Evolutionary conservation across 805 yeast species (phyloP), one percentile per base, ranked within the genome.

Genomic region (Lipomyces sp.): DNA sequence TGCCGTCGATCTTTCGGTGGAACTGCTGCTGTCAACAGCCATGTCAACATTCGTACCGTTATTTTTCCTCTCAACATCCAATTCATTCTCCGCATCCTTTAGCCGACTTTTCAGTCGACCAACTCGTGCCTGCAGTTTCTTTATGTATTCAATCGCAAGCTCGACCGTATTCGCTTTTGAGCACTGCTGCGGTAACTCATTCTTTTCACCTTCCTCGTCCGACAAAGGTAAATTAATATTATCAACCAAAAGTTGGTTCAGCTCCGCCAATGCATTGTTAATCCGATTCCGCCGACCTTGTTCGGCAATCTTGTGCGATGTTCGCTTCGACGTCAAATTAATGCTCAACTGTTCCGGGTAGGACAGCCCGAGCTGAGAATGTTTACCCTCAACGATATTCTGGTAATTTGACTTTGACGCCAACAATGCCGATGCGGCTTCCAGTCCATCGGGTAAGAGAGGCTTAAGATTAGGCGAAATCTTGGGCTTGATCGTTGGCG

Each of bases 101-200:
- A 66, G 33, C 54, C 61, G 57, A 8, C 10, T 39, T 60, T 72
- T 74, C 30, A 71, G 57, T 32, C 57, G 64, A 30, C 72, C 75
- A 37, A 82, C 73, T 67, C 82, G 81, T 6, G 69, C 69, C 35
- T 79, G 78, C 62, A 88, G 77, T 42, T 78, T 76, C 58, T 79
- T 77, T 64, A 94, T 92, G 75, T 90, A 90, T 30, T 79, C 79
- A 33, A 90, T 86, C 0, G 97, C 97, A 74, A 92, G 80, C 76
- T 94, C 99, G 2, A 95, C 97, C 0, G 98, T 94, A 1, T 96
- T 92, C 1, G 98, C 98, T 75, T 94, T 94, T 34, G 96, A 88
- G 0, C 60, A 54, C 39, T 68, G 71, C 56, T 65, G 71, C 45
- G 66, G 66, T n/a, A 55, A 4, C n/a, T 35, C 45, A 30, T 60